Evolutionary conservation across 306 rosid species (phyloP).

Genomic region (Nissolia schottii): DNA sequence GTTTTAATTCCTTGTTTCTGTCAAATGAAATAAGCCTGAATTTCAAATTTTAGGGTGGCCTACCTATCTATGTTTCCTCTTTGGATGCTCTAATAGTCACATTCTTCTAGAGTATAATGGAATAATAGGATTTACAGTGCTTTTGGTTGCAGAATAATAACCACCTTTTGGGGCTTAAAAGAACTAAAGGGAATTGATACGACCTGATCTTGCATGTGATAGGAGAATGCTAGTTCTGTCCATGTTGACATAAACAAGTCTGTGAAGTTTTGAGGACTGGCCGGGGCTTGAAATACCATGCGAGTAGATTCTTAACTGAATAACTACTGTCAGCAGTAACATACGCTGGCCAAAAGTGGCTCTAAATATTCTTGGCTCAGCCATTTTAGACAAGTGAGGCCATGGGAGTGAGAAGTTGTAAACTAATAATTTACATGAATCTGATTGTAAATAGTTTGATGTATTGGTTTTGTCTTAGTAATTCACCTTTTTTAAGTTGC

Average conservation of each 20-base stretch:
- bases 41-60: conserved; percentile 8
- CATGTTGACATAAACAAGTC: neutral
- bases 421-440: neutral
- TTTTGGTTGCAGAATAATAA: neutral
- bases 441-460: neutral
- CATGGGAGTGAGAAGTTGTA: neutral
- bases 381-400: neutral
- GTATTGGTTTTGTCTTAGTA: neutral
- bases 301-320: neutral
- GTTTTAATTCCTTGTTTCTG: neutral
- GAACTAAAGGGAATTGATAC: neutral
- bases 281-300: neutral
- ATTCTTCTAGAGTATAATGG: neutral
- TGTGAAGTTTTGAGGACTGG: neutral
- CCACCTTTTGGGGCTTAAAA: neutral
- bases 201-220: neutral
- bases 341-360: neutral
- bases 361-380: neutral
- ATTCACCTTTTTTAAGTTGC: neutral
- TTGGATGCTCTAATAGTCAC: neutral
- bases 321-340: neutral
- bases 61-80: neutral
- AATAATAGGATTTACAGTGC: neutral
- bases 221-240: neutral
- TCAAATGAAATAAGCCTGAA: neutral